A percentile compares a stretch with the other conserved stretches of the same genome.
These are phyloP conservation scores for Kuraishia piskuri DNA, from an alignment of 805 yeast genomes.

Conservation along the genomic window DNA sequence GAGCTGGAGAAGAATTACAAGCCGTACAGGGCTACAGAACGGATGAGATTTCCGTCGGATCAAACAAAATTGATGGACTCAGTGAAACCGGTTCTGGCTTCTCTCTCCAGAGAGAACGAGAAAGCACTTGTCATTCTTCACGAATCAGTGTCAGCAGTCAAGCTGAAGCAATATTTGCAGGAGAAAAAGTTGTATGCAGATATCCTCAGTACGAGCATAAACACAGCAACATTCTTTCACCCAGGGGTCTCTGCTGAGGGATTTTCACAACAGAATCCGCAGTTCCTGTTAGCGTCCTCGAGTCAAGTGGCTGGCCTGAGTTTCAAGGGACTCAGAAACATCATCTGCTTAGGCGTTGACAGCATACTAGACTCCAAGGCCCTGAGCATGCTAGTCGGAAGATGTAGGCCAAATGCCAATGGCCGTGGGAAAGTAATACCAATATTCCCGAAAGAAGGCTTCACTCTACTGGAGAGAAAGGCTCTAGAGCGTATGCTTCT, in stretches of 20 bases:
- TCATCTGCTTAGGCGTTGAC: slow-evolving; percentile 23
- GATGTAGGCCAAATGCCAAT: slow-evolving; percentile 12
- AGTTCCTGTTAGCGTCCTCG: slow-evolving; percentile 16
- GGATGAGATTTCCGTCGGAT: background rate
- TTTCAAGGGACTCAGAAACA: slow-evolving; percentile 16
- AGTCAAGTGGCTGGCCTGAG: slow-evolving; percentile 18
- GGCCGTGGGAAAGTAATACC: slow-evolving; percentile 7
- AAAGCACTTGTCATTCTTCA: background rate
- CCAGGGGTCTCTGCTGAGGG: background rate
- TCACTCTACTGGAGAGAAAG: slow-evolving; percentile 20
- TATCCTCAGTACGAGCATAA: background rate
- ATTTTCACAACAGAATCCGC: slow-evolving; percentile 7
- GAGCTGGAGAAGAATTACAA: background rate
- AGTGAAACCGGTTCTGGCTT: background rate
- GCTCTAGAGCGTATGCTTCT: slow-evolving; percentile 20
- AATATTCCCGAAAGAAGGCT: slow-evolving; percentile 12
- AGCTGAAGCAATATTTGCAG: background rate
- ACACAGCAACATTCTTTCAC: slow-evolving; percentile 7
- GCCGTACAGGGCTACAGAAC: background rate
- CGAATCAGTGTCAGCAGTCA: background rate
- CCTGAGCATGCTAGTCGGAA: slow-evolving; percentile 17
- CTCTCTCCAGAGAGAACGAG: background rate
- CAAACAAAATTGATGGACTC: background rate
- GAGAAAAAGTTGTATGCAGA: background rate
- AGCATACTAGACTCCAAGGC: slow-evolving; percentile 14